Evolutionary conservation across 176 grass and related monocot genomes (phyloP), one percentile per base, ranked within the genome.

Genomic region (Raddia guianensis): DNA sequence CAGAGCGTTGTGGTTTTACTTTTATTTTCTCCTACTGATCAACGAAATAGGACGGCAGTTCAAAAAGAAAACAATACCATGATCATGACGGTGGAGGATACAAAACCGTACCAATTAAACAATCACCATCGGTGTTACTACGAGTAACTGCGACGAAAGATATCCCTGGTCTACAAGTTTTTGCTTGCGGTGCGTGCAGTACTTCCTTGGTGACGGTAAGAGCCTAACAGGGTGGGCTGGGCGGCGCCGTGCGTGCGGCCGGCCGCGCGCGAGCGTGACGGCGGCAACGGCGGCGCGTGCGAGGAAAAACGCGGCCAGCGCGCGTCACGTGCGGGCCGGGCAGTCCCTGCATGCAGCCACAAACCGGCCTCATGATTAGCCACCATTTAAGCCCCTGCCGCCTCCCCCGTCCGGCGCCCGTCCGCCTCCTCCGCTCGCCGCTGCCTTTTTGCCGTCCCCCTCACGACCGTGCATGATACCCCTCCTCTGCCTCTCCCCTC

Each of bases 341-440:
- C 27, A 27, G 27, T 1, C 27, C 76, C 85, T 87, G 66, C 65
- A 5, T 2, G 62, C 47, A 34, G 52, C 48, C n/a, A 9, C 52
- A 37, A 51, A 77, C 89, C 56, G 55, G 79, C 86, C 89, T 84
- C 89, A 88, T 89, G 83, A 94, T 92, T 90, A 87, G 93, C 66
- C 82, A 92, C 80, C 93, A 92, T 96, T 96, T 88, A 96, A 80
- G 85, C 78, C 78, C 70, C 72, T 70, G 66, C 85, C 78, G 56
- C 35, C 21, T 14, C 21, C 73, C 0, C 49, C 32, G 3, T 15
- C 8, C 54, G 19, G 3, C 65, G 19, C 3, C 65, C 77, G 7
- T 6, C 15, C 53, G 13, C n/a, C 13, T 18, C 44, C 32, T 9
- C 35, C 60, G 47, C 9, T 49, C 2, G 47, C 27, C 60, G 11